Evolutionary conservation across 1,284 basidiomycete genomes (phyloP).

Genomic region (Leccinum insolens): DNA sequence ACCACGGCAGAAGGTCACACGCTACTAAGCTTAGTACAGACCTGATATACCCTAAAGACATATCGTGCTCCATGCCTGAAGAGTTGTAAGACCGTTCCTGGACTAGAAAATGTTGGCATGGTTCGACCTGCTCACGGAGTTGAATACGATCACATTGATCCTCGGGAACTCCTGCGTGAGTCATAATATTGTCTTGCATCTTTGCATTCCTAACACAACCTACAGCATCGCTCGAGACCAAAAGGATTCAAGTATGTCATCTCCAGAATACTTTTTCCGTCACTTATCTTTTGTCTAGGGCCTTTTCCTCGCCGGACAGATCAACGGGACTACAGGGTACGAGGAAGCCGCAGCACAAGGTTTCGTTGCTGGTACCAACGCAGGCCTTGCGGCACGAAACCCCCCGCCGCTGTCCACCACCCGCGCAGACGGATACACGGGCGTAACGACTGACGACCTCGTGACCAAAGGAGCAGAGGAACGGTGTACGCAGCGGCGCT

Average conservation of each 20-base stretch:
- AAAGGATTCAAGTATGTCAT: slow-evolving; percentile 63
- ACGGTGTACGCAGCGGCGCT: slow-evolving; percentile 58
- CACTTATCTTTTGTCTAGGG: slow-evolving; percentile 46
- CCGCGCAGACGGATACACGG: slow-evolving; percentile 82
- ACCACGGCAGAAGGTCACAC: background rate
- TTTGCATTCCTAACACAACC: slow-evolving; percentile 3
- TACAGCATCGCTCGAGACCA: slow-evolving; percentile 82
- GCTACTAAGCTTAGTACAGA: slow-evolving; percentile 41
- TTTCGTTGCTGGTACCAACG: slow-evolving; percentile 83
- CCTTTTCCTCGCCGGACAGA: slow-evolving; percentile 86
- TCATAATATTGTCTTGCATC: slow-evolving; percentile 10
- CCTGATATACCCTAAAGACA: slow-evolving; percentile 87
- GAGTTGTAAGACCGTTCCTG: slow-evolving; percentile 85
- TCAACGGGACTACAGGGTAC: slow-evolving; percentile 92
- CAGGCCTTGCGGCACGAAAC: slow-evolving; percentile 68
- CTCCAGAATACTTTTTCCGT: background rate
- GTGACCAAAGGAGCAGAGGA: slow-evolving; percentile 88
- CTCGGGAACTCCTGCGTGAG: slow-evolving; percentile 75
- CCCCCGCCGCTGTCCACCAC: slow-evolving; percentile 66
- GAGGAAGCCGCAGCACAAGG: slow-evolving; percentile 93
- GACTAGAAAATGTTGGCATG: slow-evolving; percentile 83
- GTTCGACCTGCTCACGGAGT: slow-evolving; percentile 88
- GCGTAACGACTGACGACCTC: slow-evolving; percentile 91
- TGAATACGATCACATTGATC: slow-evolving; percentile 92
- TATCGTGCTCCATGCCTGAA: slow-evolving; percentile 85